A percentile compares a stretch with the other conserved stretches of the same genome.
These are phyloP conservation scores for Cyclotella cryptica DNA, from an alignment of 108 stramenopile species.

Conservation along the genomic window DNA sequence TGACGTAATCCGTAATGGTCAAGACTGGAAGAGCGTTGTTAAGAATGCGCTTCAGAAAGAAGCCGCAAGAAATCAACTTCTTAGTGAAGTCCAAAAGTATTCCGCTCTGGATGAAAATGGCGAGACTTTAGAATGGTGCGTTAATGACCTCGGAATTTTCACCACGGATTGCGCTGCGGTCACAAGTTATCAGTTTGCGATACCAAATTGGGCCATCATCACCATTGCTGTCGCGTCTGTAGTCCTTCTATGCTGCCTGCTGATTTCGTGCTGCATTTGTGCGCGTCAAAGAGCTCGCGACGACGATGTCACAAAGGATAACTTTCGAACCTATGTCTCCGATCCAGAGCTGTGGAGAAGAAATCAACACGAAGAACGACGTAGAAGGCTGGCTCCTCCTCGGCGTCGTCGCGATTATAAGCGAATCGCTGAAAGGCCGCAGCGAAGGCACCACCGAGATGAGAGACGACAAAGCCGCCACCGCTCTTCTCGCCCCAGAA, in stretches of 20 bases:
- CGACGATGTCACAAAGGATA: neutral
- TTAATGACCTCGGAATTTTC: neutral
- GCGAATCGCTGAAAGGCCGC: neutral
- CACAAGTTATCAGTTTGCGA: neutral
- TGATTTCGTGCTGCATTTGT: constrained; percentile 4
- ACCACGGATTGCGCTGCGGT: neutral
- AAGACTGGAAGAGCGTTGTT: neutral
- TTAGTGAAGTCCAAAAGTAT: neutral
- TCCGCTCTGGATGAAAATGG: neutral
- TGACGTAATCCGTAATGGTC: neutral
- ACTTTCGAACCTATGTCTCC: neutral
- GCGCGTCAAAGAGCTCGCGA: constrained; percentile 1
- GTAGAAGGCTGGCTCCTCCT: neutral
- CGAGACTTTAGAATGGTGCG: neutral
- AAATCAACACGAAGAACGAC: neutral
- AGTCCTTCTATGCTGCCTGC: neutral
- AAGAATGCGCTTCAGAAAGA: neutral
- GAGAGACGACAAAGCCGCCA: neutral
- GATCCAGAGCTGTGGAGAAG: neutral
- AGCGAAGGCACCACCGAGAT: neutral
- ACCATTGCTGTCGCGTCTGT: neutral
- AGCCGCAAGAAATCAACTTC: neutral
- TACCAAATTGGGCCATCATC: constrained; percentile 18
- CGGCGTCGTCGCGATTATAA: neutral
- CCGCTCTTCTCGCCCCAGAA: no score